Evolutionary conservation across 352 stramenopile species (phyloP), one percentile per base, ranked within the genome.

Genomic region (Phytopythium cucurbitacearum): DNA sequence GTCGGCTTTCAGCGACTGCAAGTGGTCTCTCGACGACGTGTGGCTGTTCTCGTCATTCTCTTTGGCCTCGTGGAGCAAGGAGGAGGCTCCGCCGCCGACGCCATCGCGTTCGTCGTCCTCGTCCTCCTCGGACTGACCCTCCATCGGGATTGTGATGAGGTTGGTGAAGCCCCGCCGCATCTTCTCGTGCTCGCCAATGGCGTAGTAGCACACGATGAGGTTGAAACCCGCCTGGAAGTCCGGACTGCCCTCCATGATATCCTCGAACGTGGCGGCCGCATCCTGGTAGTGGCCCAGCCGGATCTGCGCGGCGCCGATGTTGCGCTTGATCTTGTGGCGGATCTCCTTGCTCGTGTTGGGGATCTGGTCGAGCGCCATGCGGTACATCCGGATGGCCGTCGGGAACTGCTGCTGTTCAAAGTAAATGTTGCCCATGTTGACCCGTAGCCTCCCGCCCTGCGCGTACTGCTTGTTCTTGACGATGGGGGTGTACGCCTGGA

Each of bases 401-500:
- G 87, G 75, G 61, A 86, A 98, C 58, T 98, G 81, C 65, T 97
- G 76, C 72, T 98, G 91, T 48, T 96, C 79, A 62, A 95, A 98
- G 82, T 98, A 98, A 44, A 99, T 96, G 64, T 99, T 99, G 28
- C 96, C 96, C 89, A 99, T 98, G 66, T 99, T 99, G 6, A 98
- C 91, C 13, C 95, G 83, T 40, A 98, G 68, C 7, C 95, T 75
- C 1, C 94, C 83, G 35, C 77, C 83, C 62, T 97, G 87, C 5
- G 84, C 68, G 69, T 98, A 97, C 62, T 98, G 87, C 52, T 98
- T 98, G 72, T 98, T 98, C 69, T 98, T 98, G 48, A 97, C 87
- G 40, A 99, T 95, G 4, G 89, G 77, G 7, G 86, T 91, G 64
- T 98, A 99, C 53, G 80, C 92, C 65, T 98, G 87, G 36, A 98